phyloP scores from a whole-genome alignment of 441 rosid species.

The Syzygium malaccense region DNA sequence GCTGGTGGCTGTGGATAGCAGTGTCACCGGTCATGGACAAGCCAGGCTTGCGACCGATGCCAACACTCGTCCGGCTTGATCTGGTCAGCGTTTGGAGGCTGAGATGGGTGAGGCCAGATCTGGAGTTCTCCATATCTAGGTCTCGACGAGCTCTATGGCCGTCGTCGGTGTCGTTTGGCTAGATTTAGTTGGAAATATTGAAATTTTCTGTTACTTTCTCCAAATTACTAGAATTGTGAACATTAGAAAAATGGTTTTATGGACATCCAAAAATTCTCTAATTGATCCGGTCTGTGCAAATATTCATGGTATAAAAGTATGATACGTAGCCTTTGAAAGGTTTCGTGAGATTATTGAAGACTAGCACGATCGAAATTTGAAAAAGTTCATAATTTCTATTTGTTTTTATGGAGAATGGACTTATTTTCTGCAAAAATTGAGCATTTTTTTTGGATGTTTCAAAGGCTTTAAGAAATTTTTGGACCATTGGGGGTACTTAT shows the following conservation, averaged over 20 bases:
- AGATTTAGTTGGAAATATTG: not conserved
- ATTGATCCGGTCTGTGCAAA: not conserved
- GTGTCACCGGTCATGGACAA: too few species aligned
- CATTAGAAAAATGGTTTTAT: not conserved
- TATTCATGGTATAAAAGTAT: too few species aligned
- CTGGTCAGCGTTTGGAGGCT: too few species aligned
- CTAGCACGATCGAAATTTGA: accelerated
- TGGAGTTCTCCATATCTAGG: too few species aligned
- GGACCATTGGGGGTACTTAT: not conserved
- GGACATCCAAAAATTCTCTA: not conserved
- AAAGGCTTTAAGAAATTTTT: not conserved
- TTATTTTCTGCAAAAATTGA: not conserved
- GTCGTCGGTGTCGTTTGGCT: too few species aligned
- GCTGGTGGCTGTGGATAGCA: too few species aligned
- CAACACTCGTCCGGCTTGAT: too few species aligned
- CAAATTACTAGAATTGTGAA: not conserved
- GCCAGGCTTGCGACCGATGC: too few species aligned
- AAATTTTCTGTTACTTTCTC: not conserved
- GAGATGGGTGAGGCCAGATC: too few species aligned
- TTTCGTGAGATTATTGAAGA: not conserved
- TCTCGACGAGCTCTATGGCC: too few species aligned
- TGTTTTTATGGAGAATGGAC: not conserved
- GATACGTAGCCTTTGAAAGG: not conserved
- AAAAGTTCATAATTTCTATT: not conserved
- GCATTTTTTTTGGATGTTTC: not conserved